A percentile compares a stretch with the other conserved stretches of the same genome.
Evolutionary conservation across 495 filamentous ascomycete genomes (phyloP).

Genomic region (Penicillium atrosanguineum): DNA sequence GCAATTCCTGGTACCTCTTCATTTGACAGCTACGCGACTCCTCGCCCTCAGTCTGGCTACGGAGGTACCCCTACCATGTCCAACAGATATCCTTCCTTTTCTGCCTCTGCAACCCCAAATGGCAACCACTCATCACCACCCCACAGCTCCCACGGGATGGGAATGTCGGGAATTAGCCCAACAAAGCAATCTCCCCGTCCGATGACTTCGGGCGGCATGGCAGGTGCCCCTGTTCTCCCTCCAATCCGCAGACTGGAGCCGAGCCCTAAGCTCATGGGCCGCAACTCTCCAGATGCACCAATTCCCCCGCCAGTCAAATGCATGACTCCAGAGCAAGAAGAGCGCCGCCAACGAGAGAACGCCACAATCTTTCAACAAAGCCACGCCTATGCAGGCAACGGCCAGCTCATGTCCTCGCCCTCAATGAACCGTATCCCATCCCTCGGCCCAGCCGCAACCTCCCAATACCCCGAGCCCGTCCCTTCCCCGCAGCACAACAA

Average conservation of each 20-base stretch:
- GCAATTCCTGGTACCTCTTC: conserved; percentile 30
- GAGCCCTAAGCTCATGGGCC: conserved; percentile 48
- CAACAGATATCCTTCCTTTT: conserved; percentile 31
- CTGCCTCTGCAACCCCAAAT: conserved; percentile 31
- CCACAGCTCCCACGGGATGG: conserved; percentile 52
- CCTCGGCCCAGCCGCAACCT: conserved; percentile 28
- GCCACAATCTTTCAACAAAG: conserved; percentile 30
- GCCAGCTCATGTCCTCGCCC: conserved; percentile 37
- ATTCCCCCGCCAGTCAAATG: conserved; percentile 46
- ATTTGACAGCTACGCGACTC: conserved; percentile 34
- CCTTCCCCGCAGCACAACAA: conserved; percentile 22
- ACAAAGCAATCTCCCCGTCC: conserved; percentile 65
- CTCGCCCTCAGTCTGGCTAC: conserved; percentile 31
- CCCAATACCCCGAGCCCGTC: conserved; percentile 27
- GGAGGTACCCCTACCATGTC: conserved; percentile 23
- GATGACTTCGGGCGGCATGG: conserved; percentile 43
- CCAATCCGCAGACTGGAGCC: conserved; percentile 50
- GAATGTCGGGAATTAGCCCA: conserved; percentile 67
- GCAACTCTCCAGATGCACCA: conserved; percentile 47
- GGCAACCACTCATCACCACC: conserved; percentile 43
- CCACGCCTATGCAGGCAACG: conserved; percentile 20
- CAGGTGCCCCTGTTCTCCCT: conserved; percentile 46
- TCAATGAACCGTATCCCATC: conserved; percentile 40
- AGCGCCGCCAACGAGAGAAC: conserved; percentile 42
- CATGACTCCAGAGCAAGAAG: conserved; percentile 50